Evolutionary conservation across 176 grass and related monocot genomes (phyloP), one percentile per base, ranked within the genome.

Genomic region (Zea luxurians): DNA sequence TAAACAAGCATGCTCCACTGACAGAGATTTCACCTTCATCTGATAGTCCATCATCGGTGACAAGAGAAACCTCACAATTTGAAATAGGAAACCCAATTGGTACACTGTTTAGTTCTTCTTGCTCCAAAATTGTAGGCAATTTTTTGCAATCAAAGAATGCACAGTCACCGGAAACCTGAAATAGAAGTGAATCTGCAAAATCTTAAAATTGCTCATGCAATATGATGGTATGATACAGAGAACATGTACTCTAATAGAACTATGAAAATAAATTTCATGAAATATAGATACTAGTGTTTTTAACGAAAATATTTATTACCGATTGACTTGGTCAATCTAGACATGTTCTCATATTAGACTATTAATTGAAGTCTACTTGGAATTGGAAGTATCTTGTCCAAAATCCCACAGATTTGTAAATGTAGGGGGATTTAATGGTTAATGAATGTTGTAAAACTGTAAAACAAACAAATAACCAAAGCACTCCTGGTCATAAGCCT

Each of bases 141-240:
- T 81, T 66, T 83, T 88, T 88, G 85, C 89, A 92, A 92, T 97
- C 90, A 76, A 94, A 97, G 80, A 86, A 97, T 61, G 85, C 90
- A 69, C 94, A 97, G 66, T 97, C 94, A 66, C 91, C 94, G 80
- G 94, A 94, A 72, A 97, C 87, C 94, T 94, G 74, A 88, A 91
- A 73, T 38, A 83, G 7, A 55, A 35, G 63, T 66, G 69, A 2
- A 69, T 69, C 5, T 2, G 9, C 18, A 78, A 59, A 15, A 0
- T 73, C 85, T 79, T 12, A 80, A 66, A 81, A 48, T 77, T 77
- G 45, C 3, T 48, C 75, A 49, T 11, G 8, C 7, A 63, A 48
- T 46, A 45, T 36, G 42, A 48, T 36, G 42, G 13, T 48, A 63
- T 37, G 15, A 37, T 48, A 48, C 5, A 17, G 21, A 7, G 4